A percentile compares a stretch with the other conserved stretches of the same genome.
These are phyloP conservation scores for Thelonectria blattea DNA, from an alignment of 2,329 filamentous ascomycete genomes.

Conservation along the genomic window DNA sequence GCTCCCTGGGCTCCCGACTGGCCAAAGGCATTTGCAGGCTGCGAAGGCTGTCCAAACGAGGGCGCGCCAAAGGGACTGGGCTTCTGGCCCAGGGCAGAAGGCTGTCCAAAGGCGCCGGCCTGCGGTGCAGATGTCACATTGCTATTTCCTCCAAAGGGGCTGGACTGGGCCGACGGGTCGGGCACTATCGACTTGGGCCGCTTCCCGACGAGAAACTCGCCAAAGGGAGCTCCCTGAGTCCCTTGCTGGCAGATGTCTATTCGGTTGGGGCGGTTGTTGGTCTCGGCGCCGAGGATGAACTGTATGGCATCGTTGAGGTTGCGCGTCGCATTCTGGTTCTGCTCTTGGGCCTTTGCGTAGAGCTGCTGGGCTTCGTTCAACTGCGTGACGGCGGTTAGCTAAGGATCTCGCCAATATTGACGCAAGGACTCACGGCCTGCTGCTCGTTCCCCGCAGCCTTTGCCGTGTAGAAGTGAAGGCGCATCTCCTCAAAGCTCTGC, in stretches of 20 bases:
- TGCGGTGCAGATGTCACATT: conserved; percentile 37
- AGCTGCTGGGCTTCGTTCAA: conserved; percentile 65
- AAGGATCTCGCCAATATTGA: not conserved
- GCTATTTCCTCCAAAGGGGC: conserved; percentile 50
- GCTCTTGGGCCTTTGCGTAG: conserved; percentile 68
- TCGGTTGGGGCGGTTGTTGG: conserved; percentile 76
- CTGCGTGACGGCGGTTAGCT: conserved; percentile 46
- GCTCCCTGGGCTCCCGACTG: conserved; percentile 19
- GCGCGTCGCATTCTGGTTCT: conserved; percentile 73
- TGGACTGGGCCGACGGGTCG: conserved; percentile 42
- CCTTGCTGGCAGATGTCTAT: conserved; percentile 64
- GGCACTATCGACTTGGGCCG: conserved; percentile 35
- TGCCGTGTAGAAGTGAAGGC: conserved; percentile 72
- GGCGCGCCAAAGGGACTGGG: conserved; percentile 39
- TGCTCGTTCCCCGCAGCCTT: conserved; percentile 65
- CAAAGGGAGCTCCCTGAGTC: conserved; percentile 51
- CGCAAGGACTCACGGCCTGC: conserved; percentile 52
- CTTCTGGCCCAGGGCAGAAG: conserved; percentile 52
- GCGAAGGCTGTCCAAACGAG: conserved; percentile 47
- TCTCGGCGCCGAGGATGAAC: conserved; percentile 67
- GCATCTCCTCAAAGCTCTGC: conserved; percentile 87
- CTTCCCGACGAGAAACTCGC: conserved; percentile 52
- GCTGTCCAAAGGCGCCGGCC: conserved; percentile 40
- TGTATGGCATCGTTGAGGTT: conserved; percentile 75
- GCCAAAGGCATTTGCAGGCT: conserved; percentile 36